Evolutionary conservation across 495 filamentous ascomycete species (phyloP), one percentile per base, ranked within the genome.

Genomic region (Apodospora peruviana): DNA sequence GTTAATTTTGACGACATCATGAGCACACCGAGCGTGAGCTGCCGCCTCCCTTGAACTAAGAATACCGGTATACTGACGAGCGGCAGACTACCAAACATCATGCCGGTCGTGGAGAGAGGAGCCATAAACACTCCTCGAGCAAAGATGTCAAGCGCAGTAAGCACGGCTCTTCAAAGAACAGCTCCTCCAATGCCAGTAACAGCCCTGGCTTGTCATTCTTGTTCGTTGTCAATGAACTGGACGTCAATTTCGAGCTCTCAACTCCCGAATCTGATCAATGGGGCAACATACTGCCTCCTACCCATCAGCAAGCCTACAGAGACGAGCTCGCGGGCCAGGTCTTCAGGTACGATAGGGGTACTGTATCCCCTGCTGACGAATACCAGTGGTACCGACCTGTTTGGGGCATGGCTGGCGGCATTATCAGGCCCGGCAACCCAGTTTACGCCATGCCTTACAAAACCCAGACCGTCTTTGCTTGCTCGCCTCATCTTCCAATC

Each of bases 151-250:
- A 40, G 39, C n/a, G 21, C 39, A 41, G 39, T 5, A 41, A 41
- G n/a, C 14, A 21, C 9, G 12, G 9, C 2, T 18, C 37, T 38
- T 38, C 36, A 12, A 38, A 38, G 5, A 32, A 12, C 27, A 12
- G 7, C 27, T 11, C 8, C 5, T 38, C 36, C 16, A n/a, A n/a
- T 4, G 5, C 3, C 18, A 24, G 14, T 23, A 8, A 23, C 18
- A 16, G 18, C 12, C 19, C 39, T 41, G 18, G 3, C 19, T 10
- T 25, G 8, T 39, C 39, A 2, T 71, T 71, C 42, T 53, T 71
- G 0, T 71, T 71, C 20, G 46, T 66, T 1, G 59, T 71, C 17
- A 71, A 66, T 40, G 57, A 66, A 32, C 34, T 67, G 10, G n/a
- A 38, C 1, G 29, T 61, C 9, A 39, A 57, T 43, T 44, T 46